Evolutionary conservation across 306 rosid genomes (phyloP), one percentile per base, ranked within the genome.

Genomic region (Prunus fruticosa): DNA sequence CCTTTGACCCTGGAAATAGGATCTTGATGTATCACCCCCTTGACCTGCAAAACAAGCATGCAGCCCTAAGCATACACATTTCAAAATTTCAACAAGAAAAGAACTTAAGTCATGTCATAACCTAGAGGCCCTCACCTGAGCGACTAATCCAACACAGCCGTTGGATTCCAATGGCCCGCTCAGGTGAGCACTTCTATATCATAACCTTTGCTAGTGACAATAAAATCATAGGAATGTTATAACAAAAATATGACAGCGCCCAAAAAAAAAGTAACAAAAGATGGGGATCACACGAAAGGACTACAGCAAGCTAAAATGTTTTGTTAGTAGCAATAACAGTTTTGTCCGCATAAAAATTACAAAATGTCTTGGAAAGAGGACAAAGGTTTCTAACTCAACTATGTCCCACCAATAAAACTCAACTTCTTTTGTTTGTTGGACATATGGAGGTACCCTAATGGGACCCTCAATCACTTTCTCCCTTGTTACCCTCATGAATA

Each of bases 1-100:
- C 86, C 90, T 91, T 84, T 93, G 98, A 72, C 90, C 89, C 66
- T 89, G 97, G 83, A 86, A 90, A 88, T 87, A 92, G 57, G 97
- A 89, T 84, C 96, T 90, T 46, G 91, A 68, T 63, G 88, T 81
- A 76, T 86, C 94, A 74, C 87, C 81, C 78, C 87, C 95, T 85
- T 92, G 95, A 87, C 97, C 97, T 90, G 82, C 78, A 80, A 78
- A 54, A 77, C 80, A 83, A 45, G 67, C 76, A 86, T 69, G 77
- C 14, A 51, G 43, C 78, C 67, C 66, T 61, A 49, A 79, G 79
- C 20, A 12, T 30, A 53, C 75, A 67, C 4, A 67, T 28, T 45
- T 67, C 13, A 71, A 56, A 38, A 34, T 27, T 15, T 57, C 43
- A 41, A 73, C 25, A 10, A 72, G 30, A 23, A 72, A 76, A 32